Percentiles rank a stretch among this genome's conserved stretches.
phyloP scores from a whole-genome alignment of 1,284 basidiomycete species.

The Ganoderma lucidum region DNA sequence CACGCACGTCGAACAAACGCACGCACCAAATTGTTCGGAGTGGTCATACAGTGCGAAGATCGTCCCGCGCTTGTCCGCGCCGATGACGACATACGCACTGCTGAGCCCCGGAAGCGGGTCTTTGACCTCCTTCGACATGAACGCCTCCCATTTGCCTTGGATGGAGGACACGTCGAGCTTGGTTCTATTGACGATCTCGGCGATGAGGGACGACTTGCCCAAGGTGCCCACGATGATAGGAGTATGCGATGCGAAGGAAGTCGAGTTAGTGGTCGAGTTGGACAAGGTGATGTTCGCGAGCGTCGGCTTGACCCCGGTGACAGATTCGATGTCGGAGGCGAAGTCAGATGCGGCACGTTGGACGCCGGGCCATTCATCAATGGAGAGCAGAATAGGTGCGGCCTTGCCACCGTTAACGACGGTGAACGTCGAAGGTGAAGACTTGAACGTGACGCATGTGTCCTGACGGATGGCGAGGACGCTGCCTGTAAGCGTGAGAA shows the following conservation, averaged over 20 bases:
- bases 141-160: conserved; percentile 72
- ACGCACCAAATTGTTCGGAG: conserved; percentile 73
- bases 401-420: conserved; percentile 55
- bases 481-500: conserved; percentile 14
- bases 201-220: conserved; percentile 66
- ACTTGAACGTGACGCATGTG: conserved; percentile 43
- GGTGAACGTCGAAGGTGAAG: conserved; percentile 44
- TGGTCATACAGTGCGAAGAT: conserved; percentile 77
- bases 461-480: conserved; percentile 45
- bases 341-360: conserved; percentile 70
- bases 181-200: conserved; percentile 59
- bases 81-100: conserved; percentile 71
- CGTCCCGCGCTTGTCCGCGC: conserved; percentile 71
- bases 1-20: conserved; percentile 30
- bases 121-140: conserved; percentile 57
- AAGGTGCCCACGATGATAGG: conserved; percentile 73
- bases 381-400: conserved; percentile 58
- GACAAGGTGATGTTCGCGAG: conserved; percentile 54
- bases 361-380: conserved; percentile 71
- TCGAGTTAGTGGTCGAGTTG: conserved; percentile 12
- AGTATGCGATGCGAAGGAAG: conserved; percentile 38
- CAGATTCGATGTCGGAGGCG: conserved; percentile 65
- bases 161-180: conserved; percentile 63
- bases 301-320: conserved; percentile 60
- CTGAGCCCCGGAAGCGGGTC: conserved; percentile 65